Percentiles rank a stretch among this genome's conserved stretches.
Evolutionary conservation across 179 eudicot species (phyloP).

Genomic region (Drosera spatulata): DNA sequence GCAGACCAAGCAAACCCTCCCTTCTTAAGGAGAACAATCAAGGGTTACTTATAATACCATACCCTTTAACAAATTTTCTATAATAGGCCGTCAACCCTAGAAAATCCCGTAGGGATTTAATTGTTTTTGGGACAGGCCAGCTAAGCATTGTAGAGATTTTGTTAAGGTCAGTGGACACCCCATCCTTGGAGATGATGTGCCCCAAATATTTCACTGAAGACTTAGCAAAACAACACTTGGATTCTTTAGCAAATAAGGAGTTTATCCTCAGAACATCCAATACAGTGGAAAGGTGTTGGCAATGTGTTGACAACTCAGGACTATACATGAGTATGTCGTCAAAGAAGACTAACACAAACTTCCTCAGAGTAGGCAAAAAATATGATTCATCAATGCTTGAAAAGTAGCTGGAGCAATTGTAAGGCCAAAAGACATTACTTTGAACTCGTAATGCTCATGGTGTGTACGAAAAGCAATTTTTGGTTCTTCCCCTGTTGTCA

Average conservation of each 20-base stretch:
- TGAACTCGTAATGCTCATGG: slow-evolving; percentile 2
- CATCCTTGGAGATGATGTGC: not conserved
- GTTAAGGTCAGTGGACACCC: not conserved
- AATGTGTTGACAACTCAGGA: not conserved
- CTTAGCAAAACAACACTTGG: not conserved
- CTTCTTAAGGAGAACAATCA: not conserved
- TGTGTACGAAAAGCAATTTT: not conserved
- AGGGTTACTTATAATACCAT: not conserved
- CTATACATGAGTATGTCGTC: slow-evolving; percentile 2
- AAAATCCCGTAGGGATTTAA: too few relatives aligned
- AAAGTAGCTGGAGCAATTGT: not conserved
- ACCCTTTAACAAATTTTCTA: not conserved
- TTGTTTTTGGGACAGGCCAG: not conserved
- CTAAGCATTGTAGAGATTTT: not conserved
- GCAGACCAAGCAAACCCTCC: not conserved
- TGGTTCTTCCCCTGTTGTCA: not conserved
- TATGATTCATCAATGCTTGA: not conserved
- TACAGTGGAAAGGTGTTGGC: not conserved
- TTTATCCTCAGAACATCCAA: not conserved
- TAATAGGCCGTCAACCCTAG: too few relatives aligned
- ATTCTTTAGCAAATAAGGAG: not conserved
- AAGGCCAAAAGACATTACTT: not conserved
- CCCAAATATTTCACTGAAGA: not conserved
- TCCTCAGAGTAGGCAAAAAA: not conserved
- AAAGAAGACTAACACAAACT: not conserved